A percentile compares a stretch with the other conserved stretches of the same genome.
These are phyloP conservation scores for Clonostachys chloroleuca DNA, from an alignment of 2,329 filamentous ascomycete species.

Conservation along the genomic window DNA sequence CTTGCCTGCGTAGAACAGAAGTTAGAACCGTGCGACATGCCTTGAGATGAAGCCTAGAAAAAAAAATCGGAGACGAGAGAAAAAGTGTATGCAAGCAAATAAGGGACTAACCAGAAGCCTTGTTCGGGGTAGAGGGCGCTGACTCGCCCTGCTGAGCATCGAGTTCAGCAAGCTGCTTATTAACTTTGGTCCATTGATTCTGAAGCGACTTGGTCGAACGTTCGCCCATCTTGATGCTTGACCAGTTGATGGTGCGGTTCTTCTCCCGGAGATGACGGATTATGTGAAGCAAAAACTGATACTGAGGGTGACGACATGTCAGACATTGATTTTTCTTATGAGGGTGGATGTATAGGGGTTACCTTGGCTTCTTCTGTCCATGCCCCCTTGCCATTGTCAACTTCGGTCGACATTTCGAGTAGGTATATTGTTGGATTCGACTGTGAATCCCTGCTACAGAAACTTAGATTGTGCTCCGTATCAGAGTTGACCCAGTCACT, in stretches of 20 bases:
- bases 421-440: too few species aligned
- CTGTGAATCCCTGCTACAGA: too few species aligned
- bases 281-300: slow-evolving; percentile 27
- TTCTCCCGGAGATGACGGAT: slow-evolving; percentile 20
- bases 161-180: slow-evolving; percentile 26
- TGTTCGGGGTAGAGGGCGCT: slow-evolving; percentile 9
- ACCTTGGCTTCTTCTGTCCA: slow-evolving; percentile 33
- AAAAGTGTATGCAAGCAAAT: not conserved
- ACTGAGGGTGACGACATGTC: slow-evolving; percentile 9
- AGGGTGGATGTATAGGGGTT: not conserved
- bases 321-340: too few species aligned
- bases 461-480: too few species aligned
- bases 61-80: not conserved
- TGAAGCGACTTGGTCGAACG: slow-evolving; percentile 30
- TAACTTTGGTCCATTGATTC: slow-evolving; percentile 28
- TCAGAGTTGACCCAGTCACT: too few species aligned
- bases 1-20: too few species aligned
- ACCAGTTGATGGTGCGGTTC: slow-evolving; percentile 27
- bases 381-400: slow-evolving; percentile 1
- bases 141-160: slow-evolving; percentile 12
- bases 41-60: not conserved
- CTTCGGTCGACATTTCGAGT: too few species aligned
- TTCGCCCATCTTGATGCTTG: slow-evolving; percentile 23
- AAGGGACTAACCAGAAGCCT: slow-evolving; percentile 12
- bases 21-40: too few species aligned